Evolutionary conservation across 306 rosid species (phyloP).

Genomic region (Cucurbita moschata): DNA sequence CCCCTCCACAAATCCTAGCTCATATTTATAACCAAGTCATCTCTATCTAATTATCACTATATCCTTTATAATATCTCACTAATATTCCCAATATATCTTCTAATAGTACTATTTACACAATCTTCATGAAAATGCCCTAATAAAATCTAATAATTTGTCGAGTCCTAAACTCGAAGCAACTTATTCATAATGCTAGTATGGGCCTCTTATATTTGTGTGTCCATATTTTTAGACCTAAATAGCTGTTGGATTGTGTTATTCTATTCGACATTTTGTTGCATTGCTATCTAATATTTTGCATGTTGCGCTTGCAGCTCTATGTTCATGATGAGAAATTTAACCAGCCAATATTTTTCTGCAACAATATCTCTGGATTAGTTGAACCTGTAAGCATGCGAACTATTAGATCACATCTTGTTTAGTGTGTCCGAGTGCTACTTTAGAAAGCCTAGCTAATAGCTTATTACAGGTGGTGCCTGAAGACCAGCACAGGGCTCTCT

Average conservation of each 20-base stretch:
- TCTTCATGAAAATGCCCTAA: not conserved
- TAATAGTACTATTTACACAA: too few species aligned
- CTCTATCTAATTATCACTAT: not conserved
- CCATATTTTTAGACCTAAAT: not conserved
- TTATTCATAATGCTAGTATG: too few species aligned
- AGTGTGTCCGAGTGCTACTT: not conserved
- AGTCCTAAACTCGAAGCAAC: too few species aligned
- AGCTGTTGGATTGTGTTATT: not conserved
- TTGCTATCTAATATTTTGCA: not conserved
- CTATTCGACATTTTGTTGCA: not conserved
- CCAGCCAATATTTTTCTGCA: constrained; percentile 94
- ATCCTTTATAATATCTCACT: too few species aligned
- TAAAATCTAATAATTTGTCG: too few species aligned
- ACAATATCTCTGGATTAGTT: constrained; percentile 82
- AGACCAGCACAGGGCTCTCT: constrained; percentile 62
- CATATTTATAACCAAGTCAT: not conserved
- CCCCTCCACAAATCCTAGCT: not conserved
- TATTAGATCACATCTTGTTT: not conserved
- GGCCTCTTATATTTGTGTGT: not conserved
- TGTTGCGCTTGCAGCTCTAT: constrained; percentile 47
- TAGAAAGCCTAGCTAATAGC: not conserved
- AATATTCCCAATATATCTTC: too few species aligned
- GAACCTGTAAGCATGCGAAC: constrained; percentile 61
- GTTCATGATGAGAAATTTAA: constrained; percentile 74
- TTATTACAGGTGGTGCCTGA: constrained; percentile 64